Conservation (phyloP, 805 yeast genomes). For the Starmerella scarabaei region DNA sequence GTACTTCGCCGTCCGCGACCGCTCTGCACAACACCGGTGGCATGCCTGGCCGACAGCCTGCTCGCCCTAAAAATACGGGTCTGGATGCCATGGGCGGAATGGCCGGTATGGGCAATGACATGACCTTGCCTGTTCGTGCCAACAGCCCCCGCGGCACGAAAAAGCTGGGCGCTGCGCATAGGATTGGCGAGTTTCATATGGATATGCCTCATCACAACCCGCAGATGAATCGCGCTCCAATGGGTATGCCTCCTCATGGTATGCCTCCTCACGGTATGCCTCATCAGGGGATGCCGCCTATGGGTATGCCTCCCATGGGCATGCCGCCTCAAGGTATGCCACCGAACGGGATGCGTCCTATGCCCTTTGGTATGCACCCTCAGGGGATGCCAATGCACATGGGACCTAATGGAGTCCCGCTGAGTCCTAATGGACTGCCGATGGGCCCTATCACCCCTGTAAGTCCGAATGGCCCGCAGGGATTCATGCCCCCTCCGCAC, state of each 20-base stretch:
- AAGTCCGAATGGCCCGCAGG: neutral
- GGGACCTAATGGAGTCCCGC: constrained; percentile 3
- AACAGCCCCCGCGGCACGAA: neutral
- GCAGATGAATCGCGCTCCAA: neutral
- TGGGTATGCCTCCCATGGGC: neutral
- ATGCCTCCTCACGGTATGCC: neutral
- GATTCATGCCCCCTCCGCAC: neutral
- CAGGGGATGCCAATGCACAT: constrained; percentile 3
- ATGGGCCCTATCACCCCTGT: neutral
- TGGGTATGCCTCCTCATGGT: neutral
- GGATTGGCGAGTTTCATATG: neutral
- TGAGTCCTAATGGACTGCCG: constrained; percentile 2
- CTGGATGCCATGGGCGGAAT: no score
- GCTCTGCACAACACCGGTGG: neutral
- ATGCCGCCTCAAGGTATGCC: neutral
- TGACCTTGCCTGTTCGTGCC: neutral
- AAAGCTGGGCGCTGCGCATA: neutral
- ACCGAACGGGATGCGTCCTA: neutral
- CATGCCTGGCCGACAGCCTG: constrained; percentile 3
- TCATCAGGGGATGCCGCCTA: neutral
- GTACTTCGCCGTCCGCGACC: neutral
- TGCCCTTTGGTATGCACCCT: constrained; percentile 1
- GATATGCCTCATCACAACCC: neutral
- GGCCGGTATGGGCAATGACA: neutral
- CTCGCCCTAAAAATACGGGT: neutral